phyloP scores from a whole-genome alignment of 2,329 filamentous ascomycete species.

The Truncatella angustata region DNA sequence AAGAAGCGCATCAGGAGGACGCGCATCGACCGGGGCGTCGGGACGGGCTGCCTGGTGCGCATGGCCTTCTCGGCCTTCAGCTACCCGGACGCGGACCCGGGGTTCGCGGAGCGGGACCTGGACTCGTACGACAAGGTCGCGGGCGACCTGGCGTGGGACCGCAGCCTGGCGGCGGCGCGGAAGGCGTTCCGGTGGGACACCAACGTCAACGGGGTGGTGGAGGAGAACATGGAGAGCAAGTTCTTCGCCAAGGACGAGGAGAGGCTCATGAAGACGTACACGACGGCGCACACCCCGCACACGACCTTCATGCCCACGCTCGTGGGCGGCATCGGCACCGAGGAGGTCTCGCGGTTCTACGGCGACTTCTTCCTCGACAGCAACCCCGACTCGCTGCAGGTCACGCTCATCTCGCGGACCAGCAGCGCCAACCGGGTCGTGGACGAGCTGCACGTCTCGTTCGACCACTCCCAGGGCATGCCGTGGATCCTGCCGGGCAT shows the following conservation, averaged over 20 bases:
- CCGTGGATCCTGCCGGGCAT: conserved; percentile 63
- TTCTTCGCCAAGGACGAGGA: conserved; percentile 58
- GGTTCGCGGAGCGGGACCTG: conserved; percentile 70
- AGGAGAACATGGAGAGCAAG: conserved; percentile 59
- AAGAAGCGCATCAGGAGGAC: conserved; percentile 34
- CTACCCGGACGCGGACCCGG: conserved; percentile 48
- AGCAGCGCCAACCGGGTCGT: conserved; percentile 63
- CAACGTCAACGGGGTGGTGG: conserved; percentile 63
- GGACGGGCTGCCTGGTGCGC: conserved; percentile 33
- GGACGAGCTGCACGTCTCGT: conserved; percentile 59
- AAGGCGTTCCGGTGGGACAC: conserved; percentile 62
- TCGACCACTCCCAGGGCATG: conserved; percentile 56
- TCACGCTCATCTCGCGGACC: conserved; percentile 64
- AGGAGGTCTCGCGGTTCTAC: conserved; percentile 62
- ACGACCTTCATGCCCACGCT: conserved; percentile 67
- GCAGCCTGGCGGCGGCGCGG: conserved; percentile 58
- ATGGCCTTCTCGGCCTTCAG: conserved; percentile 39
- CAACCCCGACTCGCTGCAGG: conserved; percentile 57
- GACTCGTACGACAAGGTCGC: conserved; percentile 65
- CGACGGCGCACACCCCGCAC: conserved; percentile 62
- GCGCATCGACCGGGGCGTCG: conserved; percentile 34
- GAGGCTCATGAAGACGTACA: conserved; percentile 59
- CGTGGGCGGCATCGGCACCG: conserved; percentile 61
- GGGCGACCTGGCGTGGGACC: conserved; percentile 66
- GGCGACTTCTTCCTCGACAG: conserved; percentile 60